These are phyloP conservation scores for Sugiyamaella boreocaroliniensis DNA, from an alignment of 805 yeast species.

Conservation along the genomic window DNA sequence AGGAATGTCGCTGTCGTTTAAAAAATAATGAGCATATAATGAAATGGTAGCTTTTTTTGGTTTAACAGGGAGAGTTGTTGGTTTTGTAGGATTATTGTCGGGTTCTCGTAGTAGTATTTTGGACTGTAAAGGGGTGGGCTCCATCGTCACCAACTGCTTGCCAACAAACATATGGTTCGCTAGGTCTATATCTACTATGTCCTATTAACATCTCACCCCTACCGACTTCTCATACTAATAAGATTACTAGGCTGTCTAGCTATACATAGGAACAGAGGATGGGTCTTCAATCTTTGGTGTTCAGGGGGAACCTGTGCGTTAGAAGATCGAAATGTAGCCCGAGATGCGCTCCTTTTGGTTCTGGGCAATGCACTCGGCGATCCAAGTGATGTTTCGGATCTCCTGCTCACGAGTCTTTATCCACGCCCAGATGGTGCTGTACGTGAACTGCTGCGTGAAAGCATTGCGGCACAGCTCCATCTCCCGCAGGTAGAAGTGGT, in stretches of 20 bases:
- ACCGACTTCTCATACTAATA: neutral
- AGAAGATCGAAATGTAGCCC: constrained; percentile 83
- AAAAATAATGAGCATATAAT: constrained; percentile 3
- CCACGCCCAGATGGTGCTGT: constrained; percentile 93
- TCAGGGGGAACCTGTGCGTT: constrained; percentile 9
- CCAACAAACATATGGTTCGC: neutral
- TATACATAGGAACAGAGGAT: neutral
- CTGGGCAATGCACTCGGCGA: constrained; percentile 98
- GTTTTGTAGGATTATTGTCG: no score
- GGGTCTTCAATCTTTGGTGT: neutral
- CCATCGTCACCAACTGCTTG: neutral
- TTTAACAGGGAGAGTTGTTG: no score
- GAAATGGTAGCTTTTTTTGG: neutral
- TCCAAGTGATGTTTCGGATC: constrained; percentile 97
- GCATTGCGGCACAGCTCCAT: constrained; percentile 90
- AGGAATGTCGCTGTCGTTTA: constrained; percentile 12
- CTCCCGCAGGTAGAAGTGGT: constrained; percentile 86
- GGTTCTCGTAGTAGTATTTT: no score
- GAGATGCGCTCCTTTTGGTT: constrained; percentile 92
- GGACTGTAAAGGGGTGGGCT: neutral
- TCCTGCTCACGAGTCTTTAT: constrained; percentile 94
- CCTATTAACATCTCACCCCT: no score
- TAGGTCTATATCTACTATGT: neutral
- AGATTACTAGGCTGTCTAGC: neutral
- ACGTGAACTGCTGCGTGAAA: constrained; percentile 92